Evolutionary conservation across 108 stramenopile genomes (phyloP).

Genomic region (Craspedostauros australis): DNA sequence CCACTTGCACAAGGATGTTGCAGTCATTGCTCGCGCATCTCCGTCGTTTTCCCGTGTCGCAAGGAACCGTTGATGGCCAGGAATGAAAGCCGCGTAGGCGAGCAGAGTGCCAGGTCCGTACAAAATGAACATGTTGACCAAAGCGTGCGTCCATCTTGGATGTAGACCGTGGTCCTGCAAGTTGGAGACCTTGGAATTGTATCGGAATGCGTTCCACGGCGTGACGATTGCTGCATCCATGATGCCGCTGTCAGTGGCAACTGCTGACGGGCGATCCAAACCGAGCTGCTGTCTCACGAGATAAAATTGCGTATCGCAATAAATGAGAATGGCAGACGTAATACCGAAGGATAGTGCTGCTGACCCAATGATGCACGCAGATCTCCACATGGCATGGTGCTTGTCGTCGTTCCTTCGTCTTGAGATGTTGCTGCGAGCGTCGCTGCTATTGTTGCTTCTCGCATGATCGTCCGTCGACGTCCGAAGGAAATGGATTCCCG

Average conservation of each 20-base stretch:
- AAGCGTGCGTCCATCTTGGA: slow-evolving; percentile 60
- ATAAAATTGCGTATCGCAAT: slow-evolving; percentile 42
- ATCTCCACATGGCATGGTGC: background rate
- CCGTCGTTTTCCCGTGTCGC: no score
- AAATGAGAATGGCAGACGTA: slow-evolving; percentile 20
- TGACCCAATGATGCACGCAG: background rate
- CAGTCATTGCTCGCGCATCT: background rate
- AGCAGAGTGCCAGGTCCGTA: slow-evolving; percentile 58
- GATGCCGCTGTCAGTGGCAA: background rate
- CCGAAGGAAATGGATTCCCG: slow-evolving; percentile 29
- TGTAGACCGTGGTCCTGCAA: slow-evolving; percentile 72
- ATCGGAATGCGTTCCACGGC: slow-evolving; percentile 67
- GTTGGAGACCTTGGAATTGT: slow-evolving; percentile 63
- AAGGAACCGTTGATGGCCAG: no score
- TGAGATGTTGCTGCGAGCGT: slow-evolving; percentile 10
- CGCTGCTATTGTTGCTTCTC: slow-evolving; percentile 3
- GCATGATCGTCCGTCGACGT: slow-evolving; percentile 18
- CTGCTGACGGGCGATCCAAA: background rate
- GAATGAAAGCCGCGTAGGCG: slow-evolving; percentile 21
- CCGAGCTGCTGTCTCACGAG: background rate
- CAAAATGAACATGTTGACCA: slow-evolving; percentile 76
- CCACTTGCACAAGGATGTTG: slow-evolving; percentile 17
- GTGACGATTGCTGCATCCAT: slow-evolving; percentile 24
- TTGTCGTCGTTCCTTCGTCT: background rate
- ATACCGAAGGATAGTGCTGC: slow-evolving; percentile 17